phyloP scores from a whole-genome alignment of 163 green algal genomes.

The Scenedesmus sp. region DNA sequence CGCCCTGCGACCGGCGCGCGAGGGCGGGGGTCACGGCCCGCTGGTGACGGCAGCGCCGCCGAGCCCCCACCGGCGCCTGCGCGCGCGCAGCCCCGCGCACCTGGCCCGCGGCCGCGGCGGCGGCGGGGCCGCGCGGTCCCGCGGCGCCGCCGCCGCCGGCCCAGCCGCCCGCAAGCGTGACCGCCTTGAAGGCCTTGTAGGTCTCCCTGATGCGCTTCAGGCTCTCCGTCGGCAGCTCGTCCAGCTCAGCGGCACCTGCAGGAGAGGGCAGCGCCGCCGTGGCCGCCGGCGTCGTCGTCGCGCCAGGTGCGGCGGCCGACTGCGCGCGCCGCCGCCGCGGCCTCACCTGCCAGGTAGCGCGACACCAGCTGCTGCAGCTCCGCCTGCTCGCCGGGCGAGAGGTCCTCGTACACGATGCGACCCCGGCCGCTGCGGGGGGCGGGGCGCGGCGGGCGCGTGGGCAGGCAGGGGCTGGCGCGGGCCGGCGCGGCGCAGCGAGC shows the following conservation, averaged over 20 bases:
- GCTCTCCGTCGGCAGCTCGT: constrained; percentile 68
- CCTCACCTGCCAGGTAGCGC: constrained; percentile 47
- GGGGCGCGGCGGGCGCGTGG: too few species aligned
- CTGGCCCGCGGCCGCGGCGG: background rate
- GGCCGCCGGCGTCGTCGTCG: too few species aligned
- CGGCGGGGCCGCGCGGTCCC: background rate
- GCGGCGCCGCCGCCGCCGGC: background rate
- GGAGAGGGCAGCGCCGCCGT: too few species aligned
- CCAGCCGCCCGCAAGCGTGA: constrained; percentile 19
- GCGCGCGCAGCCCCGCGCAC: too few species aligned
- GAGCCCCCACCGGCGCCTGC: background rate
- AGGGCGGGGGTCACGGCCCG: too few species aligned
- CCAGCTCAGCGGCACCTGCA: constrained; percentile 49
- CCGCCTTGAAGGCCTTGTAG: constrained; percentile 65
- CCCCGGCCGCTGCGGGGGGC: constrained; percentile 51
- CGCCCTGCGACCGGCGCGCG: background rate
- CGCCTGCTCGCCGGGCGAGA: constrained; percentile 61
- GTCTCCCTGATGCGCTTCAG: constrained; percentile 74
- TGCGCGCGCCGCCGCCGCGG: background rate
- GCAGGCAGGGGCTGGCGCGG: too few species aligned
- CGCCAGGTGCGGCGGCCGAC: background rate
- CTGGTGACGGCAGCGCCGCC: background rate
- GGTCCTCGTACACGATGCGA: constrained; percentile 72
- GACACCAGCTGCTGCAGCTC: constrained; percentile 66
- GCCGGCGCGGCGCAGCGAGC: too few species aligned